Evolutionary conservation across 176 grass and related monocot genomes (phyloP), one percentile per base, ranked within the genome.

Genomic region (Neostapfia colusana): DNA sequence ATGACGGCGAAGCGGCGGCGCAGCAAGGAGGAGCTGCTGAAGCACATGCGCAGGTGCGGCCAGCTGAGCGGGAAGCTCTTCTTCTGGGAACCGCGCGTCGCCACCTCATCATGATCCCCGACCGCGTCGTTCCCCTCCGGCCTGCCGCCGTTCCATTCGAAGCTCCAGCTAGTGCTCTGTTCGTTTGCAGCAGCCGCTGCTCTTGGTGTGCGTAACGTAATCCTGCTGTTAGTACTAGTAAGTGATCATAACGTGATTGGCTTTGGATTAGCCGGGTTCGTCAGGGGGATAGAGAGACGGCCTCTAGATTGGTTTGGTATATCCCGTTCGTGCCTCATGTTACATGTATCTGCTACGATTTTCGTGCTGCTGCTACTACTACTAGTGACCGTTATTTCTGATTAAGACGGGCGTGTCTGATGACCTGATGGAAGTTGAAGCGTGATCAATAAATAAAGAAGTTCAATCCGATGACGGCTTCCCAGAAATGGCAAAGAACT

Each of bases 81-180:
- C 80, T 79, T 99, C 20, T 83, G 77, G 85, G 95, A 99, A 70
- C 77, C 87, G 48, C 88, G 85, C 81, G 80, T 99, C 78, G 85
- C 89, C 66, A 95, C 89, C 40, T 95, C 91, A 26, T 80, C 86
- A 2, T 88, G 86, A 88, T 41, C 25, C 23, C 31, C 31, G 31
- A 31, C 31, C 31, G 31, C 31, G 3, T 31, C 31, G 31, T 31
- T 34, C 7, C 28, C 67, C 20, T 44, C 74, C 50, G 63, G 31
- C 0, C 59, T 12, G 39, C 13, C 35, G 67, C 80, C 72, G 46
- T 16, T 41, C 61, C 37, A 62, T 54, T 69, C 55, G 10, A 86
- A 51, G 54, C 63, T 45, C 69, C 60, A 4, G 9, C 31, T 35
- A 35, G 40, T 35, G 31, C 62, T 43, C 69, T 79, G 75, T 74